Conservation (phyloP, 352 stramenopile species). For the Pythium diclinum region DNA sequence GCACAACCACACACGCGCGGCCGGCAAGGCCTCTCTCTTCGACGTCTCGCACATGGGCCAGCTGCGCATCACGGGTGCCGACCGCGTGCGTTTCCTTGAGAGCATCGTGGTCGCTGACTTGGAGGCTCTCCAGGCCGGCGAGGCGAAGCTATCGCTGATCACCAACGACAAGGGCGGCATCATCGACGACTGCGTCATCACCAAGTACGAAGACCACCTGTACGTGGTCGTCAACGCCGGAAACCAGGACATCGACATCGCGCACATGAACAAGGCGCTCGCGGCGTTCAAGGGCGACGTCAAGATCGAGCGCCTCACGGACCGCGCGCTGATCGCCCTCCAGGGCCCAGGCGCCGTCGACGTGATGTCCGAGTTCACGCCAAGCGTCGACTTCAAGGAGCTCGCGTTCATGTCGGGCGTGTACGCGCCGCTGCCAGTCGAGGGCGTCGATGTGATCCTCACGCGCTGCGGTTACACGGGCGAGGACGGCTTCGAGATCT, state of each 20-base stretch:
- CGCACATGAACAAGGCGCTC: conserved; percentile 90
- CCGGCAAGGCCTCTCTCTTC: conserved; percentile 91
- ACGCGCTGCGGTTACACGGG: conserved; percentile 98
- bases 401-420: conserved; percentile 96
- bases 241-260: conserved; percentile 95
- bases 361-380: conserved; percentile 79
- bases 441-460: conserved; percentile 79
- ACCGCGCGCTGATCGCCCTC: conserved; percentile 94
- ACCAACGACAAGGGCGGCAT: conserved; percentile 96
- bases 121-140: conserved; percentile 71
- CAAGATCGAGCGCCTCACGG: conserved; percentile 91
- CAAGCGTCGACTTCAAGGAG: conserved; percentile 87
- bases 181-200: conserved; percentile 98
- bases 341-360: conserved; percentile 92
- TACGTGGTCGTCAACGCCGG: conserved; percentile 98
- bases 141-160: conserved; percentile 93
- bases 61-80: conserved; percentile 89
- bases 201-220: conserved; percentile 91
- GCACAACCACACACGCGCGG: conserved; percentile 75
- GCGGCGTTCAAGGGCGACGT: conserved; percentile 90
- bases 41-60: conserved; percentile 99
- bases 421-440: conserved; percentile 74
- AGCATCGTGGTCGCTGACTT: conserved; percentile 95
- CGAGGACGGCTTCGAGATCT: conserved; percentile 99
- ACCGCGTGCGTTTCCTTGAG: conserved; percentile 95